A percentile compares a stretch with the other conserved stretches of the same genome.
These are phyloP conservation scores for Trametopsis cervina DNA, from an alignment of 768 basidiomycete species.

Conservation along the genomic window DNA sequence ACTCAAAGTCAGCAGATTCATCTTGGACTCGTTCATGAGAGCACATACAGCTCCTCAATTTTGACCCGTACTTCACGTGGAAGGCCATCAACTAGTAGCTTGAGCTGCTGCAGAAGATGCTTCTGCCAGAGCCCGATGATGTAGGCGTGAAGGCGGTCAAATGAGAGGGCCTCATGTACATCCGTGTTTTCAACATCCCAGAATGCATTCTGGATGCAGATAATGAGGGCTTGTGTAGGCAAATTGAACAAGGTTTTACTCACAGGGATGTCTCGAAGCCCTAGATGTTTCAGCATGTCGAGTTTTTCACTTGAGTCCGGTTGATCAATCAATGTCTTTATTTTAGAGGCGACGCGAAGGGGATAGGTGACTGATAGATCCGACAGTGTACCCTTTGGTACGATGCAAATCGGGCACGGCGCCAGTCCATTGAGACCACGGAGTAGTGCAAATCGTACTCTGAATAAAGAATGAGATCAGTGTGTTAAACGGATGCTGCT, in stretches of 20 bases:
- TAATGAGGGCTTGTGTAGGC: background rate
- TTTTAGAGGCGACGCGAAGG: conserved; percentile 10
- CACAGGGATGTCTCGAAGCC: conserved; percentile 16
- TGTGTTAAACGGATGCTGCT: conserved; percentile 2
- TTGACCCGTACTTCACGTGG: conserved; percentile 7
- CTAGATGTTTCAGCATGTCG: conserved; percentile 14
- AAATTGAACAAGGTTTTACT: conserved; percentile 12
- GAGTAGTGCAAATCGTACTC: conserved; percentile 16
- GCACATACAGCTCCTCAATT: conserved; percentile 21
- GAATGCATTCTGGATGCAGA: conserved; percentile 32
- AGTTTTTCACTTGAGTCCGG: conserved; percentile 3
- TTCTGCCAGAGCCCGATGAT: conserved; percentile 27
- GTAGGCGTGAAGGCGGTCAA: conserved; percentile 33
- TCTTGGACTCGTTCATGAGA: background rate
- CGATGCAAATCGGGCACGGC: conserved; percentile 17
- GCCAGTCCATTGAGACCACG: conserved; percentile 8
- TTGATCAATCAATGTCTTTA: background rate
- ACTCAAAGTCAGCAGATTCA: background rate
- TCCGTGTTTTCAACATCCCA: conserved; percentile 30
- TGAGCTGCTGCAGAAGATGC: conserved; percentile 26
- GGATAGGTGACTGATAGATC: conserved; percentile 6
- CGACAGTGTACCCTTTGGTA: conserved; percentile 1
- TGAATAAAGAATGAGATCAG: background rate
- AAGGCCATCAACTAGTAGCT: conserved; percentile 15
- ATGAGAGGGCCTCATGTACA: conserved; percentile 28